Conservation (phyloP, 1,284 basidiomycete genomes). For the Apiotrichum porosum region DNA sequence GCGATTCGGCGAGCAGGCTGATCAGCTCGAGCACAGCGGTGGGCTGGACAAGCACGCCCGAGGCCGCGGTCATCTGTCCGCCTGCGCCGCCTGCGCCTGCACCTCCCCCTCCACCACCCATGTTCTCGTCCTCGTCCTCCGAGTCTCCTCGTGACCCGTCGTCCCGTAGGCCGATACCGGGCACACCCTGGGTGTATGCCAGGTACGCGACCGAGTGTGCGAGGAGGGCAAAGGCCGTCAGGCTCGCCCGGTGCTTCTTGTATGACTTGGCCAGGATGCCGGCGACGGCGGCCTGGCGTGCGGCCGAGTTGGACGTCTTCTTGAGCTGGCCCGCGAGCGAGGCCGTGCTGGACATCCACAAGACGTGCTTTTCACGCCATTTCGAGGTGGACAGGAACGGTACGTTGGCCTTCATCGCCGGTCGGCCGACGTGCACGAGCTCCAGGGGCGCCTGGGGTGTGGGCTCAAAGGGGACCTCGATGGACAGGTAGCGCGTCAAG, state of each 20-base stretch:
- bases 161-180: constrained; percentile 27
- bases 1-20: constrained; percentile 20
- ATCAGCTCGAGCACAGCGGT: constrained; percentile 34
- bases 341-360: constrained; percentile 39
- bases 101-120: background rate
- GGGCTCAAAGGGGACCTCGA: constrained; percentile 35
- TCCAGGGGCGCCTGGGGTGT: constrained; percentile 10
- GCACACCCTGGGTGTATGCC: constrained; percentile 41
- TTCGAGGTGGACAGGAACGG: constrained; percentile 36
- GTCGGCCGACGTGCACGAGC: constrained; percentile 31
- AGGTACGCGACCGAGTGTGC: constrained; percentile 41
- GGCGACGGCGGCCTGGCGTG: constrained; percentile 7
- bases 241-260: constrained; percentile 31
- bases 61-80: background rate
- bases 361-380: constrained; percentile 30
- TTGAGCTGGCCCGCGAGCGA: constrained; percentile 21
- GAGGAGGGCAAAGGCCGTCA: constrained; percentile 36
- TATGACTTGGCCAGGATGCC: constrained; percentile 12
- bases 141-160: background rate
- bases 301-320: constrained; percentile 5
- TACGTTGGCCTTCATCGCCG: constrained; percentile 28
- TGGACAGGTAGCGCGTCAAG: constrained; percentile 37
- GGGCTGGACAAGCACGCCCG: constrained; percentile 20
- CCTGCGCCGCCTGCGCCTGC: too few relatives aligned
- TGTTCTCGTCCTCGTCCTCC: constrained; percentile 15